Evolutionary conservation across 1,139 yeast genomes (phyloP), one percentile per base, ranked within the genome.

Genomic region (Yamadazyma pseudoaaseri): DNA sequence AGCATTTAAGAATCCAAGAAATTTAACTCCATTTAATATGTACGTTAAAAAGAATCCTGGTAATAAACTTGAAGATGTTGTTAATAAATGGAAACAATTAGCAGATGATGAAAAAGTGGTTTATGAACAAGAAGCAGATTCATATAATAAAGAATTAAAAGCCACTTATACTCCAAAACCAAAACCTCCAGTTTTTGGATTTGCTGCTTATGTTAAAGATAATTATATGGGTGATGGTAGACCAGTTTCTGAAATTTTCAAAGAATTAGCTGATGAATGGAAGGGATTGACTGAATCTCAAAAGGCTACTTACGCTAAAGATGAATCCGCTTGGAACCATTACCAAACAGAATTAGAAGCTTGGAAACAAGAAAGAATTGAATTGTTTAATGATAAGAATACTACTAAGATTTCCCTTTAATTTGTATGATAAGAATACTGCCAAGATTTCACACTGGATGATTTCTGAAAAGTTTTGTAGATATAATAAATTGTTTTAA

Each of bases 91-190:
- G 43, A 30, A 31, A 2, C 12, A 23, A 4, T 42, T 51, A 18
- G 24, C 59, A 9, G 56, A 47, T 3, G 41, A 35, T 18, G 72
- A 66, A 38, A 58, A 56, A 44, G 57, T 46, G 9, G 35, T 31
- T 4, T 65, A 37, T 39, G 36, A 46, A 17, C 43, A 36, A 4
- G 49, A 54, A 33, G 65, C 66, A 13, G 55, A 53, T 13, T 54
- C 47, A 21, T 47, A 45, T 43, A 65, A 67, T 42, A 58, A 49
- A 6, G 55, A 55, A 33, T 49, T 48, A 32, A 39, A 44, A 30
- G 38, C 53, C 29, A 41, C 51, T 9, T 65, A 47, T 45, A 49
- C 56, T 3, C 65, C 70, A 5, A 61, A 58, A 41, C 74, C 73
- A 30, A 58, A 56, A 38, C 46, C 51, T 9, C 67, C 70, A 3